Conservation (phyloP, 345 rosid genomes). For the Noccaea bulbosa region DNA sequence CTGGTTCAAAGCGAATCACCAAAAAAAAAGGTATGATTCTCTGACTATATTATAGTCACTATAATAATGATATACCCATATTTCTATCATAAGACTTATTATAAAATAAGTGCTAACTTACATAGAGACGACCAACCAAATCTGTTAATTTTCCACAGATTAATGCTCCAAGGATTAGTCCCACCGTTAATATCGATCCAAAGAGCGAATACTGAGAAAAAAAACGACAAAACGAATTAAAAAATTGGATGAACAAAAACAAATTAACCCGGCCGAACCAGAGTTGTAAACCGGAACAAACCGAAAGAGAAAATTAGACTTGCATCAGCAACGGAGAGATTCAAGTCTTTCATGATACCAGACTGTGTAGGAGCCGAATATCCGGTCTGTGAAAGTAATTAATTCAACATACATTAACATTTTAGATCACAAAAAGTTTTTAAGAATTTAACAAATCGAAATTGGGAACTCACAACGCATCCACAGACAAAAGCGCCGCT, state of each 20-base stretch:
- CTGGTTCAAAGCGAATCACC: constrained; percentile 37
- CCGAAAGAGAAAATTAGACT: constrained; percentile 20
- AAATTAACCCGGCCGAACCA: neutral
- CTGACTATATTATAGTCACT: too few species aligned
- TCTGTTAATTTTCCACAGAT: constrained; percentile 52
- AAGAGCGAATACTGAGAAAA: constrained; percentile 52
- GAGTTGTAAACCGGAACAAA: constrained; percentile 2
- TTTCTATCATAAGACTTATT: neutral
- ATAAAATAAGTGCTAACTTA: constrained; percentile 27
- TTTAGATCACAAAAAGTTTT: too few species aligned
- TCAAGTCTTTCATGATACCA: constrained; percentile 43
- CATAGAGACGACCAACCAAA: constrained; percentile 53
- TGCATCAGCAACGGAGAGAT: constrained; percentile 43
- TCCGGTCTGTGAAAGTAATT: constrained; percentile 19
- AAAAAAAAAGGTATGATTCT: too few species aligned
- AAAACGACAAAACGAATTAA: neutral
- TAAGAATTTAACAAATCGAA: neutral
- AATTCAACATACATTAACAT: too few species aligned
- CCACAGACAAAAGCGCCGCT: constrained; percentile 43
- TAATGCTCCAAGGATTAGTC: constrained; percentile 53
- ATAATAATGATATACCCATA: neutral
- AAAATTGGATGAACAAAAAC: neutral
- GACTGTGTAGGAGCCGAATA: constrained; percentile 46
- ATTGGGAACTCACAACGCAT: constrained; percentile 31
- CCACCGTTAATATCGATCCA: constrained; percentile 58